Percentiles rank a stretch among this genome's conserved stretches.
phyloP scores from a whole-genome alignment of 2,329 filamentous ascomycete species.

The Xylariaceae sp. region DNA sequence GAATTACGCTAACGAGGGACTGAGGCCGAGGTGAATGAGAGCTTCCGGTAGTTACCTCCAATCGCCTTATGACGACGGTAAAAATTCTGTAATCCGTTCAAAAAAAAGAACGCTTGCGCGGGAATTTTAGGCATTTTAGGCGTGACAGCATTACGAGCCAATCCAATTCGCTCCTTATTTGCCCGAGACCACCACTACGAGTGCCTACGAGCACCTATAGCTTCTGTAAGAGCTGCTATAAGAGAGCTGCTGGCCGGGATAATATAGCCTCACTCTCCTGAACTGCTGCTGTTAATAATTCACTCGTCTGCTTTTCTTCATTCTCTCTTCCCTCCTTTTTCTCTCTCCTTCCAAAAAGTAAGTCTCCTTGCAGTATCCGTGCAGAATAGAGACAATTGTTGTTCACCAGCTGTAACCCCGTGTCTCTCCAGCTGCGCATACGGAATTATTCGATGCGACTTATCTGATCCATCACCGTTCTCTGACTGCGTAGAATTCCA shows the following conservation, averaged over 20 bases:
- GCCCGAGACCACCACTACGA: conserved; percentile 2
- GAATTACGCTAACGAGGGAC: not conserved
- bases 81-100: not conserved
- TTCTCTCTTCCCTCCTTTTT: not conserved
- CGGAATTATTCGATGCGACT: not conserved
- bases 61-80: not conserved
- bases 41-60: not conserved
- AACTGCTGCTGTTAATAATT: not conserved
- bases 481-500: not conserved
- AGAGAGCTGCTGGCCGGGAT: not conserved
- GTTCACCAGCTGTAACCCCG: not conserved
- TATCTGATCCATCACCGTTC: not conserved
- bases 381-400: no score
- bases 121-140: conserved; percentile 13
- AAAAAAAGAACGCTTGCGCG: conserved; percentile 16
- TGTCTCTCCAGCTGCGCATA: not conserved
- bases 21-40: not conserved
- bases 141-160: conserved; percentile 1
- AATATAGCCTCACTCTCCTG: not conserved
- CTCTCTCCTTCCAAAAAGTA: no score
- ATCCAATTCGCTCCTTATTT: conserved; percentile 8
- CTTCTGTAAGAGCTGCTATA: not conserved
- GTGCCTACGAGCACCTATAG: not conserved
- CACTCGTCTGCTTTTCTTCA: not conserved
- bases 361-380: no score